Conservation (phyloP, 768 basidiomycete genomes). For the Lactarius psammicola region DNA sequence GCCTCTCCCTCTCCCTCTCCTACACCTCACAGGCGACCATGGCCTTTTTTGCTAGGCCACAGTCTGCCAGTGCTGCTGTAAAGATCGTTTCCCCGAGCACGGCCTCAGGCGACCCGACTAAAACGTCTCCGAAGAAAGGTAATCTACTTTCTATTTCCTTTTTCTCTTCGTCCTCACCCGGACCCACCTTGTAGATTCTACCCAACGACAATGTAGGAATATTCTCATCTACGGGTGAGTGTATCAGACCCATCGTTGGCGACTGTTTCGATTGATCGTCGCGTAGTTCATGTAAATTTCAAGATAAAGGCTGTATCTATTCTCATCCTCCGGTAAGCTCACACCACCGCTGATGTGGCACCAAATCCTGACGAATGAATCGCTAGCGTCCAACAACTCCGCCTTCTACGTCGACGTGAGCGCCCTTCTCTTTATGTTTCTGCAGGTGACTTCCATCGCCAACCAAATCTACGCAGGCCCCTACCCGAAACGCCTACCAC, state of each 20-base stretch:
- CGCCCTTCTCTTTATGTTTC: background rate
- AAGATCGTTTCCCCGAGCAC: slow-evolving; percentile 66
- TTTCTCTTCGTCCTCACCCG: slow-evolving; percentile 22
- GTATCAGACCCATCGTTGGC: slow-evolving; percentile 16
- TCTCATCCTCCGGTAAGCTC: slow-evolving; percentile 68
- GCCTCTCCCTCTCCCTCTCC: background rate
- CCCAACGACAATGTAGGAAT: slow-evolving; percentile 84
- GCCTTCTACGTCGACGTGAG: slow-evolving; percentile 26
- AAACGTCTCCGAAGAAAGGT: slow-evolving; percentile 50
- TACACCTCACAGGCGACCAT: slow-evolving; percentile 38
- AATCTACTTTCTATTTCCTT: slow-evolving; percentile 14
- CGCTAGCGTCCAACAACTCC: slow-evolving; percentile 27
- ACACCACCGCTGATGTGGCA: background rate
- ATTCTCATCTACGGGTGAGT: slow-evolving; percentile 85
- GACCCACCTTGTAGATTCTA: slow-evolving; percentile 48
- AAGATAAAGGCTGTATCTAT: slow-evolving; percentile 84
- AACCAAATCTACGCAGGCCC: slow-evolving; percentile 15
- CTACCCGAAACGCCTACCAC: slow-evolving; percentile 28
- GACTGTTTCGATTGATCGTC: slow-evolving; percentile 11
- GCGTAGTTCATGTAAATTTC: slow-evolving; percentile 74
- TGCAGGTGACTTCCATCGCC: background rate
- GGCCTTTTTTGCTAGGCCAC: slow-evolving; percentile 70
- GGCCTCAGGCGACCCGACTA: slow-evolving; percentile 42
- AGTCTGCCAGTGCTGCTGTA: slow-evolving; percentile 58
- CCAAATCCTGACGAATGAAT: background rate